Conservation (phyloP, 768 basidiomycete genomes). For the Amanita pseudoporphyria region DNA sequence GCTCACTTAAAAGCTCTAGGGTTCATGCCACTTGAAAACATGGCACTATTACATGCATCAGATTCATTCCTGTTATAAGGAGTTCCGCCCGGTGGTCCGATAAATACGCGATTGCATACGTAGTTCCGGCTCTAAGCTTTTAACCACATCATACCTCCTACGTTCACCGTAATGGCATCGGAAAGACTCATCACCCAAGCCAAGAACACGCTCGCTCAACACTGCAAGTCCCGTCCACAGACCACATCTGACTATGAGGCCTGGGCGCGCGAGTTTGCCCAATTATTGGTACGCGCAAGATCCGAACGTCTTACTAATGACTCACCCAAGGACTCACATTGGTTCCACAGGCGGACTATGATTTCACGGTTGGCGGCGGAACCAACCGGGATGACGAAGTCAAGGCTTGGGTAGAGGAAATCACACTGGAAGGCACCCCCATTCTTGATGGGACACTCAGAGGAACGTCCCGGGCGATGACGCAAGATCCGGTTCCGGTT, state of each 20-base stretch:
- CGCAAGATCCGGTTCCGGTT: background rate
- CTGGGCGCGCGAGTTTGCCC: background rate
- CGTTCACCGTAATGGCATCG: background rate
- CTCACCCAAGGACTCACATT: background rate
- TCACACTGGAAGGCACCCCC: background rate
- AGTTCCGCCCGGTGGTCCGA: constrained; percentile 1
- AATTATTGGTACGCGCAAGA: background rate
- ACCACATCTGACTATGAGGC: background rate
- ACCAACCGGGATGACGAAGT: background rate
- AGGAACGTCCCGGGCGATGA: background rate
- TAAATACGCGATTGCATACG: background rate
- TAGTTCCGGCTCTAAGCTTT: background rate
- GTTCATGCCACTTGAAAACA: too few species aligned
- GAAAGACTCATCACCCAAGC: background rate
- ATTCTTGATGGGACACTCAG: background rate
- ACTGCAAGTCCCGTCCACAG: background rate
- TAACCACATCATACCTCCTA: background rate
- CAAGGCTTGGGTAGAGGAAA: background rate
- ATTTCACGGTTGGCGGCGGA: background rate
- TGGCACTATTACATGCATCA: too few species aligned
- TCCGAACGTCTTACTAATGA: background rate
- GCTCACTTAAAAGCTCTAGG: too few species aligned
- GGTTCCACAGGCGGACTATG: constrained; percentile 1
- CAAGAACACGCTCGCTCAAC: background rate
- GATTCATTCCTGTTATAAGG: background rate